phyloP scores from a whole-genome alignment of 2,329 filamentous ascomycete species.

The Aspergillus nomiae region DNA sequence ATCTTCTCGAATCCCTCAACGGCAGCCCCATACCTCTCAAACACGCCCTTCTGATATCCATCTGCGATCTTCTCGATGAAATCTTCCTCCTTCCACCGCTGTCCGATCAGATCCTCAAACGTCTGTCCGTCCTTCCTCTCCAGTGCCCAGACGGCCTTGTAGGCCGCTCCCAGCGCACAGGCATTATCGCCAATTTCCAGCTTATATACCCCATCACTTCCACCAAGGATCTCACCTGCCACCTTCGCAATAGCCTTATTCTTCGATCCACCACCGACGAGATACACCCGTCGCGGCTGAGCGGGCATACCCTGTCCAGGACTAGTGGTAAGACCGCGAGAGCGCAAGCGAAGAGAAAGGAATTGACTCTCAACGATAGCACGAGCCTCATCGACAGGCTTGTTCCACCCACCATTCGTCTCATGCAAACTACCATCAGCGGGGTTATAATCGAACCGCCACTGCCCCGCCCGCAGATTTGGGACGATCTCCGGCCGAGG shows the following conservation, averaged over 20 bases:
- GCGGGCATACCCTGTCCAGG: constrained; percentile 64
- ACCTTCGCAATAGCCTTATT: constrained; percentile 88
- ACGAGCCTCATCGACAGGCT: constrained; percentile 72
- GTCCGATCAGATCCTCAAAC: constrained; percentile 85
- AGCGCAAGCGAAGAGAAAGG: constrained; percentile 84
- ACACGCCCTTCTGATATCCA: constrained; percentile 75
- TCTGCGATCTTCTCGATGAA: constrained; percentile 81
- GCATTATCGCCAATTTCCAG: constrained; percentile 94
- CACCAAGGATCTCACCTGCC: constrained; percentile 84
- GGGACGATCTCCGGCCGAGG: constrained; percentile 94
- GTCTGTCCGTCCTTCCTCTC: constrained; percentile 69
- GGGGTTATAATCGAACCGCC: constrained; percentile 70
- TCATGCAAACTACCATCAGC: constrained; percentile 55
- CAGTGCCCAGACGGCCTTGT: constrained; percentile 93
- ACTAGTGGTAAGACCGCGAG: constrained; percentile 69
- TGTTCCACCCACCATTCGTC: constrained; percentile 55
- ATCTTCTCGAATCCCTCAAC: constrained; percentile 75
- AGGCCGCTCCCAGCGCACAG: constrained; percentile 89
- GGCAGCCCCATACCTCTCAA: constrained; percentile 75
- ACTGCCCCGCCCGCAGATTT: constrained; percentile 81
- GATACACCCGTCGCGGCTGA: constrained; percentile 86
- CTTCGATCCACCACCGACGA: constrained; percentile 87
- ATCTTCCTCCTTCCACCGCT: constrained; percentile 80
- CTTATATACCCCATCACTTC: constrained; percentile 85
- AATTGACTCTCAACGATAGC: constrained; percentile 94